Evolutionary conservation across 495 filamentous ascomycete species (phyloP).

Genomic region (Penicillium robsamsonii): DNA sequence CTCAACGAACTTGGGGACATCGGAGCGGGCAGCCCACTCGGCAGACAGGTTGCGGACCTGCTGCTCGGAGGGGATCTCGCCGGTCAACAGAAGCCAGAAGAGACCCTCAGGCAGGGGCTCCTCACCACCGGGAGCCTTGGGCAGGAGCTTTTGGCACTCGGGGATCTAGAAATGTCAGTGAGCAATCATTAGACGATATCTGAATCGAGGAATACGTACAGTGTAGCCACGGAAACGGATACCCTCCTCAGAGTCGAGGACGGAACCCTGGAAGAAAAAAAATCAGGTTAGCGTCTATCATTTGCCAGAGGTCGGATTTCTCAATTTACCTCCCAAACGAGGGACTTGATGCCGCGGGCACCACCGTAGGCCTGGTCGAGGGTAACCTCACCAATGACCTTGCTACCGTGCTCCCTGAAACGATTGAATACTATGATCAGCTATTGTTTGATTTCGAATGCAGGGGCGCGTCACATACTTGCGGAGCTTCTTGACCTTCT

Average conservation of each 20-base stretch:
- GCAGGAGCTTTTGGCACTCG: slow-evolving; percentile 95
- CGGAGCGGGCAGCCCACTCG: slow-evolving; percentile 97
- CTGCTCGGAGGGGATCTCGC: slow-evolving; percentile 93
- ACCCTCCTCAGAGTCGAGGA: slow-evolving; percentile 96
- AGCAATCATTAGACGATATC: slow-evolving; percentile 19
- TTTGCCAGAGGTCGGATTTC: slow-evolving; percentile 2
- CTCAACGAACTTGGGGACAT: slow-evolving; percentile 94
- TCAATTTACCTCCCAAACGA: slow-evolving; percentile 83
- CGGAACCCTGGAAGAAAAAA: slow-evolving; percentile 65
- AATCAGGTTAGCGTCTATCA: slow-evolving; percentile 7
- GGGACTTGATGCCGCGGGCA: slow-evolving; percentile 96
- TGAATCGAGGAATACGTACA: slow-evolving; percentile 39
- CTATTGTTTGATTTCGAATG: slow-evolving; percentile 8
- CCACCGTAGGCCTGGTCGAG: slow-evolving; percentile 99
- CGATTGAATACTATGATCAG: slow-evolving; percentile 20
- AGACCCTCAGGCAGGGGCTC: slow-evolving; percentile 98
- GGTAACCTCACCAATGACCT: slow-evolving; percentile 95
- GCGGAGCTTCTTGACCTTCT: slow-evolving; percentile 96
- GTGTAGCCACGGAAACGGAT: slow-evolving; percentile 98
- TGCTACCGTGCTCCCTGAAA: slow-evolving; percentile 85
- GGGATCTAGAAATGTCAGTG: slow-evolving; percentile 62
- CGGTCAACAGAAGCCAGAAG: slow-evolving; percentile 98
- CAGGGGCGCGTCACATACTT: slow-evolving; percentile 60
- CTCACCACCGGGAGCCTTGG: slow-evolving; percentile 91
- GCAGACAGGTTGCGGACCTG: slow-evolving; percentile 96